phyloP scores from a whole-genome alignment of 2,329 filamentous ascomycete genomes.

The Alternaria consortialis region DNA sequence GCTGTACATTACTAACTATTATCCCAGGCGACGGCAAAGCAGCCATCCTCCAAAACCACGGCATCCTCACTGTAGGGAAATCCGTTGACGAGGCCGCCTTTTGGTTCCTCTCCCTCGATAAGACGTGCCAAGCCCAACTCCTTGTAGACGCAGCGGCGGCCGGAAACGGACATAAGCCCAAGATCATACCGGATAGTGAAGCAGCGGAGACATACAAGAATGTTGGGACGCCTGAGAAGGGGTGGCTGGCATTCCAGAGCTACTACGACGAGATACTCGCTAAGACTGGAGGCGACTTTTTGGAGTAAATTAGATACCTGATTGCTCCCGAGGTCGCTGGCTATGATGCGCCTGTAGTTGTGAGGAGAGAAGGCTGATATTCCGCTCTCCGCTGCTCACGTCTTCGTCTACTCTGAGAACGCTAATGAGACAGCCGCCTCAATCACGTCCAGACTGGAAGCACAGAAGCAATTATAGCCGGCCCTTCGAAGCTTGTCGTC shows the following conservation, averaged over 20 bases:
- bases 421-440: neutral
- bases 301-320: slow-evolving; percentile 42
- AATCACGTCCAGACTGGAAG: neutral
- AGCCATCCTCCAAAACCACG: slow-evolving; percentile 52
- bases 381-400: too few relatives aligned
- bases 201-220: slow-evolving; percentile 52
- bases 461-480: neutral
- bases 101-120: slow-evolving; percentile 57
- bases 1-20: neutral
- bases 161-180: slow-evolving; percentile 52
- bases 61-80: slow-evolving; percentile 50
- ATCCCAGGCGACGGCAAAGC: slow-evolving; percentile 43
- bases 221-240: slow-evolving; percentile 60
- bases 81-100: slow-evolving; percentile 58
- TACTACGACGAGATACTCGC: slow-evolving; percentile 64
- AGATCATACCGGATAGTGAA: slow-evolving; percentile 53
- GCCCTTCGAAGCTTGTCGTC: neutral
- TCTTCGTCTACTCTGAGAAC: too few relatives aligned
- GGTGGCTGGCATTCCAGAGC: slow-evolving; percentile 63
- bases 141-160: slow-evolving; percentile 53
- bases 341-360: too few relatives aligned
- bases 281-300: slow-evolving; percentile 61
- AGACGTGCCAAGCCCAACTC: slow-evolving; percentile 58
- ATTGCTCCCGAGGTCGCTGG: too few relatives aligned
- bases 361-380: too few relatives aligned